phyloP scores from a whole-genome alignment of 345 rosid species.

The Dipteronia dyeriana region DNA sequence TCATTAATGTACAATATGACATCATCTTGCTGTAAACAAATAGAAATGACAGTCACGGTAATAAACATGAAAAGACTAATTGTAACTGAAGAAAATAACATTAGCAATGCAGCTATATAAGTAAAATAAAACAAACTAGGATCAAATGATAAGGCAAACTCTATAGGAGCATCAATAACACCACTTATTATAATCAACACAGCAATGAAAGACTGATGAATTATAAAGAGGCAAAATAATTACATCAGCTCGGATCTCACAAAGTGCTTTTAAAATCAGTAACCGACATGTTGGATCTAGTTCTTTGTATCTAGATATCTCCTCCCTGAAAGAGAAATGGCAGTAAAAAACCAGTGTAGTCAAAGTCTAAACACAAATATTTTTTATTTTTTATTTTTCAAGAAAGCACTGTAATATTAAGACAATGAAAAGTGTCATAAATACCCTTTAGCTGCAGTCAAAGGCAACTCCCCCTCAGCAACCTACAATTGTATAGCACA shows the following conservation, averaged over 20 bases:
- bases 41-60: conserved; percentile 9
- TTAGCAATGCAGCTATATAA: background rate
- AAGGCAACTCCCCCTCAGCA: conserved; percentile 72
- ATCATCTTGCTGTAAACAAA: conserved; percentile 71
- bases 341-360: conserved; percentile 15
- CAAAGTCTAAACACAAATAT: conserved; percentile 8
- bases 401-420: background rate
- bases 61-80: conserved; percentile 11
- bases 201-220: conserved; percentile 12
- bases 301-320: conserved; percentile 58
- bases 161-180: background rate
- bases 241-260: conserved; percentile 86
- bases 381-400: too few relatives aligned
- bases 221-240: conserved; percentile 11
- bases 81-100: conserved; percentile 13
- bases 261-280: conserved; percentile 70
- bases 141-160: background rate
- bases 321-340: conserved; percentile 52
- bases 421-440: conserved; percentile 7
- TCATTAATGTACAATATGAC: conserved; percentile 50
- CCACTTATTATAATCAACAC: background rate
- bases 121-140: background rate
- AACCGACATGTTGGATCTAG: conserved; percentile 64
- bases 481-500: conserved; percentile 45
- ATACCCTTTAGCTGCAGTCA: conserved; percentile 65